A percentile compares a stretch with the other conserved stretches of the same genome.
Evolutionary conservation across 2,329 filamentous ascomycete genomes (phyloP).

Genomic region (Niveomyces coronatus): DNA sequence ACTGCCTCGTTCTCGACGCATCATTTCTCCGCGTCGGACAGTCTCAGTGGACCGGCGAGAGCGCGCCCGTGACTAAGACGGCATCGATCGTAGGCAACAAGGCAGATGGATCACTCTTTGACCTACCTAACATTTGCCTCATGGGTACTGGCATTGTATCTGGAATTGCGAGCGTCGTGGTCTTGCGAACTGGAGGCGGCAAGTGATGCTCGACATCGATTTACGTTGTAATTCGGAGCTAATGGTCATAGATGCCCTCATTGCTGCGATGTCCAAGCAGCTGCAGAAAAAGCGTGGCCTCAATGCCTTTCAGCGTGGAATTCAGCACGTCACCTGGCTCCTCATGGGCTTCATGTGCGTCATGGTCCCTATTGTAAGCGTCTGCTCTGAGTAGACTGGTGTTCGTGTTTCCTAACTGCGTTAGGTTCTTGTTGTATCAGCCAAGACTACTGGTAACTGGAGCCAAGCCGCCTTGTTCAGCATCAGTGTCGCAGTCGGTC

Average conservation of each 20-base stretch:
- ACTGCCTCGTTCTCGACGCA: slow-evolving; percentile 19
- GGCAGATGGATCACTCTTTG: slow-evolving; percentile 14
- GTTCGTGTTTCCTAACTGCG: background rate
- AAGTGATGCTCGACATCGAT: background rate
- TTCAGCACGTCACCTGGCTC: slow-evolving; percentile 20
- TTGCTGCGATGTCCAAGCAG: slow-evolving; percentile 18
- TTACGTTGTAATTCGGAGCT: background rate
- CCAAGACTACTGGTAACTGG: slow-evolving; percentile 18
- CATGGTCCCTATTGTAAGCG: slow-evolving; percentile 21
- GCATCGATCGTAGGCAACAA: slow-evolving; percentile 13
- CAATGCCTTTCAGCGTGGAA: slow-evolving; percentile 20
- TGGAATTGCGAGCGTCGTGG: slow-evolving; percentile 17
- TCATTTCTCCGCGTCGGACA: slow-evolving; percentile 19
- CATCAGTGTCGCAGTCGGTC: slow-evolving; percentile 20
- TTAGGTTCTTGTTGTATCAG: slow-evolving; percentile 17
- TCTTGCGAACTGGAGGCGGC: slow-evolving; percentile 15
- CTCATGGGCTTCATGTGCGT: slow-evolving; percentile 19
- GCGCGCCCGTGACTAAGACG: slow-evolving; percentile 16
- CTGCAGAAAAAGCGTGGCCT: slow-evolving; percentile 15
- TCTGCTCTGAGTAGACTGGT: background rate
- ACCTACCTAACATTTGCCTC: slow-evolving; percentile 17
- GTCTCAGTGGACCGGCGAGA: slow-evolving; percentile 22
- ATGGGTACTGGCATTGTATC: slow-evolving; percentile 21
- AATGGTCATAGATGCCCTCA: slow-evolving; percentile 14
- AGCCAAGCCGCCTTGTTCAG: slow-evolving; percentile 18